Evolutionary conservation across 2,329 filamentous ascomycete genomes (phyloP), one percentile per base, ranked within the genome.

Genomic region (Aspergillus floridensis): DNA sequence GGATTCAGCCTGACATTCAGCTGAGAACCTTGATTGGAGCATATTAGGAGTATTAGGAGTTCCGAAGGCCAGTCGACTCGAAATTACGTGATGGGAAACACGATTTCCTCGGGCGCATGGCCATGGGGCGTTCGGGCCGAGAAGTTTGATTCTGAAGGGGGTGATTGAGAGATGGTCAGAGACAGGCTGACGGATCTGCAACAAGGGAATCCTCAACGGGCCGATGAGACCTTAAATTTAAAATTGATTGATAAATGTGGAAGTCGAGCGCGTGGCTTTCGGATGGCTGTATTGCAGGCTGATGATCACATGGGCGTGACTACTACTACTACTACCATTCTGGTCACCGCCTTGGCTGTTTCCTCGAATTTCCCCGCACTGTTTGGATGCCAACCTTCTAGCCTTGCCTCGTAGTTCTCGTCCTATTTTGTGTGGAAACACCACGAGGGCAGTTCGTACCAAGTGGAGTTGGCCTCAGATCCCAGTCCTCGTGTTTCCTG

Each of bases 81-180:
- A 22, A 19, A 48, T 55, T 55, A 55, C 53, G 53, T 47, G 53
- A 55, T 55, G 29, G 24, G 41, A 47, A 48, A 16, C 19, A 29
- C 47, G 24, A n/a, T 46, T 29, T 44, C 53, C 52, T 38, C 14
- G 38, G 38, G 38, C 16, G 38, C 38, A 44, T 44, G 38, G 38
- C 7, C 38, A 44, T 19, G 16, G 38, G 38, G 38, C 38, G 16
- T 1, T 19, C 38, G 38, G 38, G 38, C 38, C 38, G 38, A 44
- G 16, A 44, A 19, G 38, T 44, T 44, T 44, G 3, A 16, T 44
- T 16, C 16, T 44, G 4, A 8, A 35, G 11, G 14, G 32, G 5
- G 5, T 35, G 11, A 4, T 16, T 4, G 4, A 19, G 38, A 8
- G 6, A n/a, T 2, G 14, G 19, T 4, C 12, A 41, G 12, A 12